Base-by-base conservation (phyloP, 345 rosid species). In the Conringia planisiliqua region DNA sequence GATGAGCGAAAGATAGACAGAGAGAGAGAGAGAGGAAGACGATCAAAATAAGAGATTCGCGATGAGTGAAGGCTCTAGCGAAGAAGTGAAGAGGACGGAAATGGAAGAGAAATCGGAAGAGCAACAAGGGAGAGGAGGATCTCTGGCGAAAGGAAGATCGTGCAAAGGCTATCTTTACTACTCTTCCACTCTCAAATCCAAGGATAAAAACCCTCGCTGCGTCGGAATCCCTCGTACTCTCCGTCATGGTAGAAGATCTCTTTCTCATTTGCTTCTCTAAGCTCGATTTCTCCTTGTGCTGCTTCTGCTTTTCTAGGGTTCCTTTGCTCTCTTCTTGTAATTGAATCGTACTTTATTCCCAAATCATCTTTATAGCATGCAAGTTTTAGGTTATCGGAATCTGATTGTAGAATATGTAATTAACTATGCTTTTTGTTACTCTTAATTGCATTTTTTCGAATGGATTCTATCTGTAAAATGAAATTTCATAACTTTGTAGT, bases 211-310 rank as follows among this genome's bases (percentile, higher is more conserved):
- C 56, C 96, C 96, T 81, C 88, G 89, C 36, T 88, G 91, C 82
- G 43, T 90, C 74, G 96, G 96, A 54, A 55, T 90, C 72, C 87
- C 89, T 62, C 85, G 86, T 43, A 54, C 88, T 66, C 91, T 86
- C 36, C 83, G 75, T 36, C 84, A 77, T 68, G 83, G 86, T 83
- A 5, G 3, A 50, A 2, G 10, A 13, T 24, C 11, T 13, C n/a
- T 5, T 50, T 70, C 22, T 4, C 5, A n/a, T 46, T 16, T 46
- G 22, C 6, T 9, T 35, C 12, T 62, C 9, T 2, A 8, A 17
- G 6, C 30, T 61, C 24, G 1, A 52, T 35, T 60, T 48, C 22
- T n/a, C 40, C 16, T 52, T 38, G 2, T 38, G 46, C 69, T 58
- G 32, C 10, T 18, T 66, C 66, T 57, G n/a, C 22, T 66, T 7